These are phyloP conservation scores for Yamadazyma membranifaciens DNA, from an alignment of 1,139 yeast genomes.

Conservation along the genomic window DNA sequence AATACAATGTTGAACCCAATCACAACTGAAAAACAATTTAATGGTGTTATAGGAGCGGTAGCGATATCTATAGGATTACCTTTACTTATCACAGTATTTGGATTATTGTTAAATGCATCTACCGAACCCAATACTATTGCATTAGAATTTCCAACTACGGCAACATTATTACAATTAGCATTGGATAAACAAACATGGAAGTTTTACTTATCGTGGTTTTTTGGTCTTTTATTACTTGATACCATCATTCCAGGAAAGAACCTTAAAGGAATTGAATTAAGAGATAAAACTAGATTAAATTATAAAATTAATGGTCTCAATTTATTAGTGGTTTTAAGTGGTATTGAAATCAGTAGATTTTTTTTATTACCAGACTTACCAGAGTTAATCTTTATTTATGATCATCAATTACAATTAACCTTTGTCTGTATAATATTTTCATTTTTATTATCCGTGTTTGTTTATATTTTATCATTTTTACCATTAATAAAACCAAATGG, in stretches of 20 bases:
- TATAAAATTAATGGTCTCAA: constrained; percentile 83
- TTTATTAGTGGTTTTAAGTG: constrained; percentile 47
- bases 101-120: constrained; percentile 58
- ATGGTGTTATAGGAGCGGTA: constrained; percentile 73
- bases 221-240: constrained; percentile 61
- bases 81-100: constrained; percentile 54
- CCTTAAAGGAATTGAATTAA: constrained; percentile 63
- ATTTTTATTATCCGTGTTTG: constrained; percentile 57
- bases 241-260: constrained; percentile 68
- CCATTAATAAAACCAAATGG: constrained; percentile 55
- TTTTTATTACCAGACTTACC: constrained; percentile 45
- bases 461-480: constrained; percentile 66
- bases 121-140: constrained; percentile 54
- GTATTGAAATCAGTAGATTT: constrained; percentile 51
- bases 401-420: constrained; percentile 64
- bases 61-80: constrained; percentile 71
- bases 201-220: constrained; percentile 76
- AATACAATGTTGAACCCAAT: constrained; percentile 55
- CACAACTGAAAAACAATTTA: constrained; percentile 71
- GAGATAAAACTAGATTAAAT: constrained; percentile 69
- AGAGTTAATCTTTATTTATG: constrained; percentile 74
- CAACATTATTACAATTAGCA: constrained; percentile 17
- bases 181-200: constrained; percentile 52
- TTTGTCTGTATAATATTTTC: constrained; percentile 66
- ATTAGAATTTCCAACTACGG: constrained; percentile 48